These are phyloP conservation scores for Candida maesae DNA, from an alignment of 805 yeast species.

Conservation along the genomic window DNA sequence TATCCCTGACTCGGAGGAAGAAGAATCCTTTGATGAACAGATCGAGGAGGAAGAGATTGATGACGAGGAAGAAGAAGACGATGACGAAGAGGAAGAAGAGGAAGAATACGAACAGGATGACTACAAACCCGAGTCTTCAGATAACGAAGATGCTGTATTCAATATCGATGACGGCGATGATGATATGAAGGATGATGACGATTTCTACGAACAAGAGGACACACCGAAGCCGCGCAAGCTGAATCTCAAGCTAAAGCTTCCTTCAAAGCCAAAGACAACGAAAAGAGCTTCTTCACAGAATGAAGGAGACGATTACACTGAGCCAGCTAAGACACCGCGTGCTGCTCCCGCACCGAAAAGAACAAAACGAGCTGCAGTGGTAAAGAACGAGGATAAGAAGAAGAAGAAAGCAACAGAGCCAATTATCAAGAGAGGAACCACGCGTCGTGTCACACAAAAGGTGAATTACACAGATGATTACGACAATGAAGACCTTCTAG, in stretches of 20 bases:
- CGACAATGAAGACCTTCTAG: slow-evolving; percentile 8
- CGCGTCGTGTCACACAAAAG: slow-evolving; percentile 9
- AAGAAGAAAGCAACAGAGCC: neutral
- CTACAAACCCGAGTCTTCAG: slow-evolving; percentile 14
- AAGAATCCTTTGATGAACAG: slow-evolving; percentile 12
- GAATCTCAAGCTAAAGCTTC: slow-evolving; percentile 19
- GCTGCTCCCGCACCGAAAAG: slow-evolving; percentile 1
- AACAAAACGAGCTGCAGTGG: slow-evolving; percentile 2
- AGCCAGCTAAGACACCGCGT: neutral
- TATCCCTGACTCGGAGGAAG: slow-evolving; percentile 20
- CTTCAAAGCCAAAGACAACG: slow-evolving; percentile 3
- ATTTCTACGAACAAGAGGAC: slow-evolving; percentile 7
- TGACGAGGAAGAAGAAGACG: slow-evolving; percentile 16
- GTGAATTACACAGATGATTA: slow-evolving; percentile 11
- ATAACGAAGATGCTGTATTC: slow-evolving; percentile 11
- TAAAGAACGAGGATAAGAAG: slow-evolving; percentile 2
- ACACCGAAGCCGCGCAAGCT: slow-evolving; percentile 12
- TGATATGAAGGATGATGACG: slow-evolving; percentile 10
- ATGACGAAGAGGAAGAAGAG: slow-evolving; percentile 16
- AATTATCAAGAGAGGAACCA: slow-evolving; percentile 5
- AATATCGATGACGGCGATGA: slow-evolving; percentile 19
- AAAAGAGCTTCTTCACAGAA: slow-evolving; percentile 4
- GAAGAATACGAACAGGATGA: slow-evolving; percentile 11
- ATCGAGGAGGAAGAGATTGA: slow-evolving; percentile 17
- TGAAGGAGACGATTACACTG: slow-evolving; percentile 1